Evolutionary conservation across 768 basidiomycete genomes (phyloP).

Genomic region (Pholiota molesta): DNA sequence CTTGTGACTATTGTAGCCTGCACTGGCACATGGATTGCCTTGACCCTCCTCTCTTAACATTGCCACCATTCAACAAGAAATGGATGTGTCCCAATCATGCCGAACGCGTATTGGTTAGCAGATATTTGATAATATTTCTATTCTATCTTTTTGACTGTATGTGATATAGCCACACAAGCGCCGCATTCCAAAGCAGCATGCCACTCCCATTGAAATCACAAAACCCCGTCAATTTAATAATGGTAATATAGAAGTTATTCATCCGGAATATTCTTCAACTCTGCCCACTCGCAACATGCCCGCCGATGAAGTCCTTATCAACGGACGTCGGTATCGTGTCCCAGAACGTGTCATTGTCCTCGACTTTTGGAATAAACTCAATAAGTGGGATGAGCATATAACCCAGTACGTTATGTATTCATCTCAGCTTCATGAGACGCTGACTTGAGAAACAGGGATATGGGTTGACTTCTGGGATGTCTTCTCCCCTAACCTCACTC

Average conservation of each 20-base stretch:
- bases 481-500: constrained; percentile 74
- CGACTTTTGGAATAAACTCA: constrained; percentile 93
- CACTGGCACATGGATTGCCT: constrained; percentile 99
- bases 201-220: constrained; percentile 72
- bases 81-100: constrained; percentile 99
- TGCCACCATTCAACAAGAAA: constrained; percentile 88
- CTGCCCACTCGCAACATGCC: constrained; percentile 43
- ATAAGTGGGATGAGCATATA: constrained; percentile 40
- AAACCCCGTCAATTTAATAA: constrained; percentile 80
- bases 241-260: constrained; percentile 88
- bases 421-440: not conserved
- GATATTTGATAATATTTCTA: constrained; percentile 5
- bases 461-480: constrained; percentile 51
- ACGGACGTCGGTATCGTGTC: constrained; percentile 88
- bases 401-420: constrained; percentile 40
- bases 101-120: constrained; percentile 80
- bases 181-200: constrained; percentile 75
- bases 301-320: constrained; percentile 85
- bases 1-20: constrained; percentile 93
- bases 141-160: not conserved
- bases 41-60: constrained; percentile 82
- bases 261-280: constrained; percentile 56
- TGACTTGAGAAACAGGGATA: constrained; percentile 31
- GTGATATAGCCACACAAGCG: constrained; percentile 68
- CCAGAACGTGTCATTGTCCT: constrained; percentile 91